These are phyloP conservation scores for Ambrosia artemisiifolia DNA, from an alignment of 129 eudicot genomes.

Conservation along the genomic window DNA sequence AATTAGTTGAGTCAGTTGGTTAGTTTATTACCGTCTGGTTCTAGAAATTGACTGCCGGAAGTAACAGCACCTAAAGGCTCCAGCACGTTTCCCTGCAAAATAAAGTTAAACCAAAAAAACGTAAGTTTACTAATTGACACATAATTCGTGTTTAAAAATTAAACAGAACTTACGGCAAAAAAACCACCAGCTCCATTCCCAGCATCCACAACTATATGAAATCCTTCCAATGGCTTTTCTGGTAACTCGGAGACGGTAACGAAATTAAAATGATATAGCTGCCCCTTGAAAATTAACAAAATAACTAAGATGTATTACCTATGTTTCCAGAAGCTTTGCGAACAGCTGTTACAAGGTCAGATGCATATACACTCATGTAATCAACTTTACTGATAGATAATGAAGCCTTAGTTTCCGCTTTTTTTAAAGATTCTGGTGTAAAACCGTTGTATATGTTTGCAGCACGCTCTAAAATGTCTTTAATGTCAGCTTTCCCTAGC, in stretches of 20 bases:
- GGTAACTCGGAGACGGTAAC: slow-evolving; percentile 24
- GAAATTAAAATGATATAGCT: slow-evolving; percentile 11
- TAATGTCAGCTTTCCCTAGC: slow-evolving; percentile 92
- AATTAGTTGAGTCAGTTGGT: neutral
- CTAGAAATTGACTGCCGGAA: slow-evolving; percentile 92
- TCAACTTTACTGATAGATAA: slow-evolving; percentile 57
- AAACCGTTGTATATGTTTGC: slow-evolving; percentile 59
- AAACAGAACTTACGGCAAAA: slow-evolving; percentile 64
- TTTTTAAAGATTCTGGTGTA: slow-evolving; percentile 49
- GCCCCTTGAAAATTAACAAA: slow-evolving; percentile 11
- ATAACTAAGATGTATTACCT: slow-evolving; percentile 37
- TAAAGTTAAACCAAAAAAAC: neutral
- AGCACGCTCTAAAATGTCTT: slow-evolving; percentile 87
- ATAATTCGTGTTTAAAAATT: neutral
- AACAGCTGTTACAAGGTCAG: slow-evolving; percentile 90
- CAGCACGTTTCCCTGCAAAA: slow-evolving; percentile 81
- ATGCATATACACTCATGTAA: slow-evolving; percentile 79
- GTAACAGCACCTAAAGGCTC: slow-evolving; percentile 94
- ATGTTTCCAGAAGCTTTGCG: slow-evolving; percentile 85
- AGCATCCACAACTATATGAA: slow-evolving; percentile 96
- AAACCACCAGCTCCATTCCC: slow-evolving; percentile 99
- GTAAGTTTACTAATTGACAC: neutral
- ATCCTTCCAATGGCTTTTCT: slow-evolving; percentile 96
- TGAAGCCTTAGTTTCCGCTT: slow-evolving; percentile 51
- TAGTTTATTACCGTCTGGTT: slow-evolving; percentile 79